Percentiles rank a stretch among this genome's conserved stretches.
Conservation (phyloP, 1,284 basidiomycete species). For the Omphalotus olearius region DNA sequence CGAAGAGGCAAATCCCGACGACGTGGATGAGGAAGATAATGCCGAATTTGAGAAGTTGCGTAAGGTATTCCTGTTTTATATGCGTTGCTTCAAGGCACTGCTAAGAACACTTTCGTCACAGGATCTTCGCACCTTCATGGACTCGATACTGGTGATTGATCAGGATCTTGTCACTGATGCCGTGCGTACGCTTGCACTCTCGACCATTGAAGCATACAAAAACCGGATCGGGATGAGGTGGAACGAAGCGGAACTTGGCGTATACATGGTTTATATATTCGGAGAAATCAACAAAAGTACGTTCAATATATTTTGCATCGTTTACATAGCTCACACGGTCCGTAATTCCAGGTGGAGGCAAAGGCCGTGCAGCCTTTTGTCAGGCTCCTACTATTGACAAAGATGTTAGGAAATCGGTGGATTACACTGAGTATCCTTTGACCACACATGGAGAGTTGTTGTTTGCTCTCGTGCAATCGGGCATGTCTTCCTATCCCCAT, state of each 20-base stretch:
- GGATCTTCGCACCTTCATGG: constrained; percentile 81
- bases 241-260: constrained; percentile 92
- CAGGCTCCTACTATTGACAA: constrained; percentile 56
- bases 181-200: constrained; percentile 66
- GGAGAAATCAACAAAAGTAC: constrained; percentile 87
- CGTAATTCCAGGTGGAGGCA: constrained; percentile 49
- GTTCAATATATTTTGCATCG: constrained; percentile 16
- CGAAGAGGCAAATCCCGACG: constrained; percentile 73
- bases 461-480: constrained; percentile 78
- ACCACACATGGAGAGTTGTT: constrained; percentile 92
- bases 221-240: constrained; percentile 69
- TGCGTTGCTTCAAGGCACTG: background rate
- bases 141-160: constrained; percentile 80
- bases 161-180: constrained; percentile 75
- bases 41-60: constrained; percentile 84
- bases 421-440: constrained; percentile 84
- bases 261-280: constrained; percentile 91
- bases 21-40: constrained; percentile 87
- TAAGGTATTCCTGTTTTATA: constrained; percentile 46
- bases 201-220: constrained; percentile 67
- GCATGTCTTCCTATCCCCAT: constrained; percentile 82
- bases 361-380: constrained; percentile 75
- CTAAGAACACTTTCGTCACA: constrained; percentile 24
- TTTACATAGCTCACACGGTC: constrained; percentile 2
- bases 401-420: constrained; percentile 62